These are phyloP conservation scores for Leccinum ochraceum DNA, from an alignment of 768 basidiomycete genomes.

Conservation along the genomic window DNA sequence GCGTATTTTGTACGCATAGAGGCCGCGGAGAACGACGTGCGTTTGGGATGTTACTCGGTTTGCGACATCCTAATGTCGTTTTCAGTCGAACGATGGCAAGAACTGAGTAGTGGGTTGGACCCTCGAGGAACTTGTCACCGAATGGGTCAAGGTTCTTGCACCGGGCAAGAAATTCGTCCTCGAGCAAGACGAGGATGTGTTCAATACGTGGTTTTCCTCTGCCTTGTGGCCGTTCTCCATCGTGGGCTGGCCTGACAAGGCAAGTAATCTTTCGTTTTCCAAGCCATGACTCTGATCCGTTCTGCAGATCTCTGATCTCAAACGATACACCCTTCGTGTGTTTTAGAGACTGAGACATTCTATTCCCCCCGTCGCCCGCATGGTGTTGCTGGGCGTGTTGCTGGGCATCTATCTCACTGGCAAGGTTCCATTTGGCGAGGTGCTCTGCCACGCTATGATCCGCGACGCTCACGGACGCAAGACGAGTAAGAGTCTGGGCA, in stretches of 20 bases:
- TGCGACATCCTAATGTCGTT: too few species aligned
- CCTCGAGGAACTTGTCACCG: slow-evolving; percentile 13
- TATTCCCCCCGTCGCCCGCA: slow-evolving; percentile 99
- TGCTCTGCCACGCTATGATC: slow-evolving; percentile 95
- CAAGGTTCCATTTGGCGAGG: slow-evolving; percentile 91
- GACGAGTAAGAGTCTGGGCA: slow-evolving; percentile 98
- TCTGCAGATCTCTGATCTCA: slow-evolving; percentile 61
- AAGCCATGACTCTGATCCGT: slow-evolving; percentile 6
- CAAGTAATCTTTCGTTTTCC: slow-evolving; percentile 26
- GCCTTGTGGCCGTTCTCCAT: slow-evolving; percentile 97
- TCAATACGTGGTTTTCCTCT: slow-evolving; percentile 99
- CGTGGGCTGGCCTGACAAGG: slow-evolving; percentile 93
- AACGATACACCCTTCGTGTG: slow-evolving; percentile 80
- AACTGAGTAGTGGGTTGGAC: too few species aligned
- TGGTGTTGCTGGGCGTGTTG: slow-evolving; percentile 59
- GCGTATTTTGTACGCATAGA: too few species aligned
- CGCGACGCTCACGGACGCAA: slow-evolving; percentile 98
- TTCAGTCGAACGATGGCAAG: too few species aligned
- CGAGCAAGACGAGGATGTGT: slow-evolving; percentile 93
- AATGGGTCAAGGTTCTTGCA: slow-evolving; percentile 71
- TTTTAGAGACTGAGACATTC: slow-evolving; percentile 58
- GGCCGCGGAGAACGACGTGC: too few species aligned
- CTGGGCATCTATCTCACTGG: slow-evolving; percentile 89
- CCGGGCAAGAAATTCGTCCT: slow-evolving; percentile 68
- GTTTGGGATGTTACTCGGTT: too few species aligned